Base-by-base conservation (phyloP, 768 basidiomycete species). In the Podaxis sp. region DNA sequence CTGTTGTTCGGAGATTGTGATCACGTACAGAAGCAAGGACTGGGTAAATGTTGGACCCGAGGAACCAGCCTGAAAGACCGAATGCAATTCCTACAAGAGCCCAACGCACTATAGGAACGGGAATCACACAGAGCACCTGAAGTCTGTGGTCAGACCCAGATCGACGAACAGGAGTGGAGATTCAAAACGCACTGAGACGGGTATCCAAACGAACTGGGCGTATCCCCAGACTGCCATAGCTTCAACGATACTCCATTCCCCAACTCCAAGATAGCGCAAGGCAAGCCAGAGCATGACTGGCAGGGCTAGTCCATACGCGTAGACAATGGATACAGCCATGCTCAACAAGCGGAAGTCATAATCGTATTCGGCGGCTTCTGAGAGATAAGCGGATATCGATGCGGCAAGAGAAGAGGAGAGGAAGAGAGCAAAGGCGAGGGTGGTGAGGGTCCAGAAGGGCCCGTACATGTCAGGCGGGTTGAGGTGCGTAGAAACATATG, bases 361-460 rank as follows among this genome's bases (percentile, higher is more conserved):
- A 64, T 88, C 88, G 68, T 87, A 87, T 38, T 79, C 79, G 22
- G 76, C 68, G 2, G 74, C 78, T 2, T 82, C 76, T 25, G 92
- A 90, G 43, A 98, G 84, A 75, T 94, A 98, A n/a, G 86, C 83
- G 2, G 90, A 80, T 66, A 98, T 89, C 52, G 93, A 93, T 15
- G 93, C 87, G 7, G 90, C 93, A 41, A 98, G 88, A 37, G 93
- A 94, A 1, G 96, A 97, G 25, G 91, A 96, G 62, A 97, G 85
- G 79, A 96, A 98, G 63, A 98, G 86, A 0, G 89, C 82, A 71
- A 98, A 93, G 49, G 97, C 90, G 65, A 99, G 86, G 0, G 96
- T 98, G 1, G 95, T 96, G 40, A 97, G 83, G 0, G 96, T 94
- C 96, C 96, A 99, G 79, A 99, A 98, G 1, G 96, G 95, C 0